These are phyloP conservation scores for Amanita pseudoporphyria DNA, from an alignment of 768 basidiomycete genomes.

Conservation along the genomic window DNA sequence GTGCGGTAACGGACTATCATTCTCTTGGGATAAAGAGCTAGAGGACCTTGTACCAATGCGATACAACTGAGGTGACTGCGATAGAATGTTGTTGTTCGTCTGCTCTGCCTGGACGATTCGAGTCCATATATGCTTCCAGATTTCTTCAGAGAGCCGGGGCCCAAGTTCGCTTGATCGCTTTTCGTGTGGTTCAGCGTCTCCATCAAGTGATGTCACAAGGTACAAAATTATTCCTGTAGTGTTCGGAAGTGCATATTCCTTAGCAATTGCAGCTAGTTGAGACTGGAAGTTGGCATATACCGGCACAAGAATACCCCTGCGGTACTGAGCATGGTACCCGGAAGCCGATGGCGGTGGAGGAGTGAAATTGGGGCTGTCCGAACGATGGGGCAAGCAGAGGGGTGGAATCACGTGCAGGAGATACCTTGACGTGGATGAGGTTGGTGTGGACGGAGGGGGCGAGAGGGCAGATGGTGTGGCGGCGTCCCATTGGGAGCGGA, in stretches of 20 bases:
- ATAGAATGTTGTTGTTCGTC: slow-evolving; percentile 31
- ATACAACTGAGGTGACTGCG: slow-evolving; percentile 12
- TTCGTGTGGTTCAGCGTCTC: slow-evolving; percentile 11
- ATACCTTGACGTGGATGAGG: slow-evolving; percentile 45
- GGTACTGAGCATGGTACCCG: slow-evolving; percentile 73
- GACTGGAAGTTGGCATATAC: slow-evolving; percentile 75
- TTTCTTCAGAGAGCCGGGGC: slow-evolving; percentile 76
- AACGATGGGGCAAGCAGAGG: slow-evolving; percentile 55
- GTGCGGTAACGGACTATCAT: slow-evolving; percentile 13
- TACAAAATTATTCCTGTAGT: slow-evolving; percentile 79
- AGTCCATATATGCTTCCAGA: slow-evolving; percentile 83
- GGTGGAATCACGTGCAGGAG: slow-evolving; percentile 84
- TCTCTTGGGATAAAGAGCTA: slow-evolving; percentile 28
- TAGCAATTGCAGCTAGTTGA: slow-evolving; percentile 81
- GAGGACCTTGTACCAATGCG: slow-evolving; percentile 20
- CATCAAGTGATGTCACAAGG: slow-evolving; percentile 39
- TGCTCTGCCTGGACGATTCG: slow-evolving; percentile 58
- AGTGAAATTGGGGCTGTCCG: slow-evolving; percentile 34
- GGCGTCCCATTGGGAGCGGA: slow-evolving; percentile 20
- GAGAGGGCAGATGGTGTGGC: slow-evolving; percentile 22
- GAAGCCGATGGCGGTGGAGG: slow-evolving; percentile 50
- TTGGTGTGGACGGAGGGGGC: slow-evolving; percentile 40
- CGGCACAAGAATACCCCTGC: slow-evolving; percentile 80
- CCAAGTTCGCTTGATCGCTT: slow-evolving; percentile 48
- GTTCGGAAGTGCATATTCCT: slow-evolving; percentile 88